Evolutionary conservation across 208 protist genomes (phyloP), one percentile per base, ranked within the genome.

Genomic region (Novymonas esmeraldas): DNA sequence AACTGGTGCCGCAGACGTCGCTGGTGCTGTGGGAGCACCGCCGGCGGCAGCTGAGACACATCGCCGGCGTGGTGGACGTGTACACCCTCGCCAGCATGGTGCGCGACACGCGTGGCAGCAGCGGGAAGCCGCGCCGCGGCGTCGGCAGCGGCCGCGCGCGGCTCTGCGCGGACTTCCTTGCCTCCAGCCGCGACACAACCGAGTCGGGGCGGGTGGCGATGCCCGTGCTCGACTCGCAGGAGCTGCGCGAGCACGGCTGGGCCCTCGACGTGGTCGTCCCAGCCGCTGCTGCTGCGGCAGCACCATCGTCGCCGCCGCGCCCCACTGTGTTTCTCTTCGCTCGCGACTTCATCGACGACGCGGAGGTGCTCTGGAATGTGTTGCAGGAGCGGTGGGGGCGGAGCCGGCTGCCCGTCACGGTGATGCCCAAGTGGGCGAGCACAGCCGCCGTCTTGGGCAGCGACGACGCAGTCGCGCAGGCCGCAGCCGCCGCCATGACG

Each of bases 11-110:
- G 6, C 34, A 56, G 20, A 48, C 31, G 18, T 70, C 71, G 1
- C 39, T 57, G 5, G 34, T 42, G 2, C 46, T 78, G 18, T 72
- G 61, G 28, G 13, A 70, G 7, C 63, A 71, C 34, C 48, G 61
- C n/a, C 45, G 58, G 20, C 49, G 42, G 34, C 34, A 14, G 7
- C 20, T 71, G 26, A 14, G 39, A 20, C 63, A 70, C 18, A 42
- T 78, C 6, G 64, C 71, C 0, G 34, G 63, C 18, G 64, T 78
- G 0, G 49, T 72, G 48, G 71, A 78, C 39, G 71, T 78, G 2
- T 78, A 56, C 58, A 78, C 71, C 1, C 34, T 78, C 9, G 71
- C 71, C 20, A 57, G 57, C 42, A 78, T 78, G 71, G 22, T 78
- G 64, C 64, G 58, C 33, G 29, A 67, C 34, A 56, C 20, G 24